phyloP scores from a whole-genome alignment of 192 early-diverging fungal genomes.

The Coemansia reversa region DNA sequence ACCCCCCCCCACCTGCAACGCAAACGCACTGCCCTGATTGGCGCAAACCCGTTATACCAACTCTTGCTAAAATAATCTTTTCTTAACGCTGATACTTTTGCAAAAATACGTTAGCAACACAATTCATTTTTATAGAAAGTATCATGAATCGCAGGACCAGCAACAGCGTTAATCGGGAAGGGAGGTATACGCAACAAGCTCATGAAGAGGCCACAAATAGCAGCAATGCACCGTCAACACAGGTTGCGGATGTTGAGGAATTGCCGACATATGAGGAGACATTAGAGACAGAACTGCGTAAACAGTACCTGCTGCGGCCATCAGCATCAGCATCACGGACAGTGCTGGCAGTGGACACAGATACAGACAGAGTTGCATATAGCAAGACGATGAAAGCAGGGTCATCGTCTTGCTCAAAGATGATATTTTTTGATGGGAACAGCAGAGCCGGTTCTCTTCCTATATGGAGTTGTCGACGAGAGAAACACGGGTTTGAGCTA shows the following conservation, averaged over 20 bases:
- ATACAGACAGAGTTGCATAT: conserved; percentile 3
- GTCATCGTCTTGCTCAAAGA: conserved; percentile 1
- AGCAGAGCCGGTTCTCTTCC: background rate
- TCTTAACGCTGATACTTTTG: no score
- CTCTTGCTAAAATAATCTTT: no score
- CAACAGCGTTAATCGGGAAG: background rate
- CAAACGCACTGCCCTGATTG: no score
- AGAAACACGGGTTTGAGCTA: conserved; percentile 27
- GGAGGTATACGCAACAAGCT: background rate
- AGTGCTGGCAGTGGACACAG: conserved; percentile 25
- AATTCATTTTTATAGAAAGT: background rate
- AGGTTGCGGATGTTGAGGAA: conserved; percentile 10
- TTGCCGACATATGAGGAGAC: conserved; percentile 49
- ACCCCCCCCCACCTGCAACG: no score
- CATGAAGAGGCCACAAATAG: background rate
- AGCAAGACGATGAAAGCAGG: conserved; percentile 14
- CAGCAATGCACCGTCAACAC: background rate
- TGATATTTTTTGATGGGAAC: conserved; percentile 3
- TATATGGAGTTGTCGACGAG: conserved; percentile 31
- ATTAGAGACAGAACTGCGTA: conserved; percentile 21
- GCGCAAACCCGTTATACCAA: no score
- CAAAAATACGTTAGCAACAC: no score
- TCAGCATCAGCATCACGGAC: conserved; percentile 28
- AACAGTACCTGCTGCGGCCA: conserved; percentile 24
- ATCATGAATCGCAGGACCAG: background rate